Evolutionary conservation across 495 filamentous ascomycete genomes (phyloP).

Genomic region (Penicillium robsamsonii): DNA sequence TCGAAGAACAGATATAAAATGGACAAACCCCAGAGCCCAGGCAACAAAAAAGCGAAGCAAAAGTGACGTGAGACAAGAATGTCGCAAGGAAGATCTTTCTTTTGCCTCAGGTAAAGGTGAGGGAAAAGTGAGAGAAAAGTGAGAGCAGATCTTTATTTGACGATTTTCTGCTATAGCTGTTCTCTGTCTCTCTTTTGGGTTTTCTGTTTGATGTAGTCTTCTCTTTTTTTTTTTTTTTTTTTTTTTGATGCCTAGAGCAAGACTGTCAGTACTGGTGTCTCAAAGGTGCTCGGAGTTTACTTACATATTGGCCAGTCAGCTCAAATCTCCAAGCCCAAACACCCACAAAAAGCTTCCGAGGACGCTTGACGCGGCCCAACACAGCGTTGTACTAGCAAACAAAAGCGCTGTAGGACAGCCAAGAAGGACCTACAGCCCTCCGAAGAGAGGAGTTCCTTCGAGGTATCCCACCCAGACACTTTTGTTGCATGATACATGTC

Average conservation of each 20-base stretch:
- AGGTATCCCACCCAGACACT: conserved; percentile 1
- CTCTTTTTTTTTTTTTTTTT: background rate
- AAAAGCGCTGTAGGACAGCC: background rate
- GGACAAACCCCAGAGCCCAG: background rate
- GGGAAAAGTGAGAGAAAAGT: background rate
- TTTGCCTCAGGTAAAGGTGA: background rate
- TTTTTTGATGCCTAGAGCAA: background rate
- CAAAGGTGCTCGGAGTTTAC: background rate
- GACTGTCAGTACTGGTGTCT: background rate
- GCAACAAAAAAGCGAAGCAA: background rate
- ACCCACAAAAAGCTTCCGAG: background rate
- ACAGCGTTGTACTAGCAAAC: conserved; percentile 1
- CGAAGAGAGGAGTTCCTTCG: conserved; percentile 2
- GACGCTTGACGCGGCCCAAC: background rate
- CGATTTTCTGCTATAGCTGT: background rate
- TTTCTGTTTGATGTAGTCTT: background rate
- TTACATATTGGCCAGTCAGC: conserved; percentile 5
- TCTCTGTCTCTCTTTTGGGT: background rate
- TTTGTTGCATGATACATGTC: background rate
- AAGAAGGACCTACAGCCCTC: conserved; percentile 4
- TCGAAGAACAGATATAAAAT: background rate
- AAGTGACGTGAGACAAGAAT: background rate
- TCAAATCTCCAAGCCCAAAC: background rate
- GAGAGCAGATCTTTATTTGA: background rate
- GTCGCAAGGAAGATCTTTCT: background rate